Evolutionary conservation across 192 early-diverging fungal genomes (phyloP).

Genomic region (Backusella liffmaniae): DNA sequence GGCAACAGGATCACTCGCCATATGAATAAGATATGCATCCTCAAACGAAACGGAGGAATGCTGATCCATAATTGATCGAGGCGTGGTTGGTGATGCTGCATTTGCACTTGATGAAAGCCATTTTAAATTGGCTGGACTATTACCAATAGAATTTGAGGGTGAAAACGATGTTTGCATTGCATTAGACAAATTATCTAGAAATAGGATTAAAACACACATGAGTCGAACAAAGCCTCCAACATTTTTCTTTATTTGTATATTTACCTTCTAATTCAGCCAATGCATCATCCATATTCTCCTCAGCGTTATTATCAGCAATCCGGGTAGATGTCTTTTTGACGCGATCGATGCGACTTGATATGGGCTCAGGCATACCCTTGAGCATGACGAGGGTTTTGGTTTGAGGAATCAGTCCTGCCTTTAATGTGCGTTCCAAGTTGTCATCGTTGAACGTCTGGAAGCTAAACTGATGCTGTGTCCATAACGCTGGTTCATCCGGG

Average conservation of each 20-base stretch:
- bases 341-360: conserved; percentile 28
- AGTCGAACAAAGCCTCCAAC: background rate
- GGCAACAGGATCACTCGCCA: conserved; percentile 29
- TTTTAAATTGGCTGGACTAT: conserved; percentile 18
- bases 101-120: conserved; percentile 37
- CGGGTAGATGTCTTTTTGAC: conserved; percentile 33
- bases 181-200: conserved; percentile 39
- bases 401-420: conserved; percentile 36
- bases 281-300: conserved; percentile 36
- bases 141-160: conserved; percentile 15
- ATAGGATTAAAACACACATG: background rate
- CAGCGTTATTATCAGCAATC: conserved; percentile 22
- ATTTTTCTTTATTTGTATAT: no score
- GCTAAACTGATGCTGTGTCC: conserved; percentile 48
- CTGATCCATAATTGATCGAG: conserved; percentile 8
- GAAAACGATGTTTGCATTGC: conserved; percentile 42
- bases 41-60: conserved; percentile 54
- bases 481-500: conserved; percentile 44
- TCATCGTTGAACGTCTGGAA: conserved; percentile 46
- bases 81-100: background rate
- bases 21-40: conserved; percentile 54
- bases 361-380: conserved; percentile 46
- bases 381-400: conserved; percentile 46
- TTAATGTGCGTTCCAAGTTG: conserved; percentile 32
- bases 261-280: conserved; percentile 40